phyloP scores from a whole-genome alignment of 352 stramenopile genomes.

The Phytophthora cryptogea region DNA sequence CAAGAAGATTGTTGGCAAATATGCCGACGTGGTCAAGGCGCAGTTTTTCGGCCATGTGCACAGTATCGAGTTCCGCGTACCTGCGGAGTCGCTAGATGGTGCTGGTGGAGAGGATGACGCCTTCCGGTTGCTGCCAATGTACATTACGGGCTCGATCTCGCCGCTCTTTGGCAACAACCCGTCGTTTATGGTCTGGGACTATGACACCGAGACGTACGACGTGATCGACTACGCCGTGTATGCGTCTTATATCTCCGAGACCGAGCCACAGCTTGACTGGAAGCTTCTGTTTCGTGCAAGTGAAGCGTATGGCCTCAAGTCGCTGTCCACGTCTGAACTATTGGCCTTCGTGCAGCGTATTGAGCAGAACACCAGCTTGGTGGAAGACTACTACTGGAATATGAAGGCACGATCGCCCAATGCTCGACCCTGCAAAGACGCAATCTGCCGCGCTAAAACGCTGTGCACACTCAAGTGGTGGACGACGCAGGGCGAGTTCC shows the following conservation, averaged over 20 bases:
- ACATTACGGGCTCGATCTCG: constrained; percentile 86
- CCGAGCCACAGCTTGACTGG: constrained; percentile 58
- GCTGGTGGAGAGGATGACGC: constrained; percentile 15
- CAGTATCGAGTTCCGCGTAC: constrained; percentile 90
- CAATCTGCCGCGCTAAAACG: constrained; percentile 60
- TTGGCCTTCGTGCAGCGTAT: constrained; percentile 52
- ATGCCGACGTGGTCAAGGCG: constrained; percentile 76
- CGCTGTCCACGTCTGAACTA: constrained; percentile 50
- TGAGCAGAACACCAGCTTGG: constrained; percentile 50
- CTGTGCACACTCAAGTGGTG: constrained; percentile 87
- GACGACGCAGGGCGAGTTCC: constrained; percentile 71
- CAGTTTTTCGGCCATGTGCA: constrained; percentile 95
- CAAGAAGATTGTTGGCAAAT: constrained; percentile 75
- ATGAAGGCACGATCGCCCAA: constrained; percentile 79
- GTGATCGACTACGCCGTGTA: constrained; percentile 82
- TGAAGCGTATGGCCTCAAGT: constrained; percentile 60
- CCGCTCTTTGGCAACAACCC: constrained; percentile 93
- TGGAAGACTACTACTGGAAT: constrained; percentile 83
- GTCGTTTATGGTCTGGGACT: constrained; percentile 91
- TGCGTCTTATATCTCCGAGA: constrained; percentile 66
- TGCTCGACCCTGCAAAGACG: constrained; percentile 43
- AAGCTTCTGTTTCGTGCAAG: constrained; percentile 62
- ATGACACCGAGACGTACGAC: constrained; percentile 73
- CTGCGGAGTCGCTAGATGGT: constrained; percentile 31
- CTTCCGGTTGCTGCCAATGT: constrained; percentile 71